Conservation (phyloP, 2,329 filamentous ascomycete genomes). For the Arachnomyces sp. region DNA sequence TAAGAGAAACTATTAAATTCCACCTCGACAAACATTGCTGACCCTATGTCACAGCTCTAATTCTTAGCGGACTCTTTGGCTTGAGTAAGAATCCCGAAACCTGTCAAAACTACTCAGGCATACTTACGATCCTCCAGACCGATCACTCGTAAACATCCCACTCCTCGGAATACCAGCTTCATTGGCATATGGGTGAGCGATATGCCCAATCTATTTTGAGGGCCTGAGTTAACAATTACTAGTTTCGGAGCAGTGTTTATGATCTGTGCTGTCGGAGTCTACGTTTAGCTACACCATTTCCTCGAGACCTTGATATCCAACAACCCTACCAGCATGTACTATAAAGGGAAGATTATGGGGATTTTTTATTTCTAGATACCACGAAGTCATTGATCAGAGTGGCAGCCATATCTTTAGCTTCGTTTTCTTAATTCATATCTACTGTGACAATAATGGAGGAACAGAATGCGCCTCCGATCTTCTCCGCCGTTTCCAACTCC, state of each 20-base stretch:
- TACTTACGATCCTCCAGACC: constrained; percentile 51
- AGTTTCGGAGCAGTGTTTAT: constrained; percentile 95
- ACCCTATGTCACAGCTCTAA: constrained; percentile 42
- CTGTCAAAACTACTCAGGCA: constrained; percentile 2
- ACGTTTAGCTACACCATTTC: constrained; percentile 58
- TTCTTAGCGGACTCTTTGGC: constrained; percentile 71
- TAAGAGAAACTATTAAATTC: constrained; percentile 16
- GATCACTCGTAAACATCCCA: constrained; percentile 68
- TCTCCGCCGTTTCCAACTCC: constrained; percentile 55
- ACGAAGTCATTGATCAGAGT: constrained; percentile 12
- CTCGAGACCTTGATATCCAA: too few relatives aligned
- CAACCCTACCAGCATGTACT: constrained; percentile 22
- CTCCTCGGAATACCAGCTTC: constrained; percentile 80
- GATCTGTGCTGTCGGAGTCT: constrained; percentile 98
- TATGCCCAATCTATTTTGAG: constrained; percentile 9
- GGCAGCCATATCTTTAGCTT: not conserved
- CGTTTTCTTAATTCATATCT: too few relatives aligned
- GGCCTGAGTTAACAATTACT: constrained; percentile 5
- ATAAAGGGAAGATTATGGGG: constrained; percentile 24
- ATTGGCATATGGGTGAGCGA: constrained; percentile 74
- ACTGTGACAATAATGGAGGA: constrained; percentile 15
- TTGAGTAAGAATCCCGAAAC: constrained; percentile 57
- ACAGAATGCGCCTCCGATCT: constrained; percentile 32
- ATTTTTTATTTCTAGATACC: constrained; percentile 27
- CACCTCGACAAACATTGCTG: constrained; percentile 9